A percentile compares a stretch with the other conserved stretches of the same genome.
Conservation (phyloP, 371 early-diverging fungal genomes). For the Catenaria anguillulae region DNA sequence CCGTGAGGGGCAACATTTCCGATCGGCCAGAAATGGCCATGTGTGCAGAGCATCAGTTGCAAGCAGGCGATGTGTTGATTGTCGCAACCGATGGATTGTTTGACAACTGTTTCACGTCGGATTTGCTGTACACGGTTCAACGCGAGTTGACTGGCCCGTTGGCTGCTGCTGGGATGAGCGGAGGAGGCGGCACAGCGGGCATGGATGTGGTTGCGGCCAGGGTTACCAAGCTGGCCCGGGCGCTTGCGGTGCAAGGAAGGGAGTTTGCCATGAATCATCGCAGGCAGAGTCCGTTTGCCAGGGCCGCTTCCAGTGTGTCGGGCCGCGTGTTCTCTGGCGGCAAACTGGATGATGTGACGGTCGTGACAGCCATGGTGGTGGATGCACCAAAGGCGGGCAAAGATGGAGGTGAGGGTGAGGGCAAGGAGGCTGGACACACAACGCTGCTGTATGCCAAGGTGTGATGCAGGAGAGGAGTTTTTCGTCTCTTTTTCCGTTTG, state of each 20-base stretch:
- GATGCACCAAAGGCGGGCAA: background rate
- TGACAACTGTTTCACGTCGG: conserved; percentile 7
- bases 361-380: conserved; percentile 7
- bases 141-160: background rate
- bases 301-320: background rate
- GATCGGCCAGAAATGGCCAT: conserved; percentile 10
- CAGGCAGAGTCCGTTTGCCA: background rate
- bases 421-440: too few relatives aligned
- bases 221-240: background rate
- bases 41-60: conserved; percentile 1
- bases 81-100: conserved; percentile 12
- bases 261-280: background rate
- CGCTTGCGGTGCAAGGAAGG: background rate
- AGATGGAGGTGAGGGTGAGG: too few relatives aligned
- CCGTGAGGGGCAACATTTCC: conserved; percentile 6
- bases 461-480: too few relatives aligned
- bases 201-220: background rate
- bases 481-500: too few relatives aligned
- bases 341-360: conserved; percentile 11
- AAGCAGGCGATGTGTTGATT: conserved; percentile 11
- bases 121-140: conserved; percentile 7
- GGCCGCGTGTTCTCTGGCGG: conserved; percentile 7
- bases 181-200: too few relatives aligned
- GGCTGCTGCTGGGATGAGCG: background rate
- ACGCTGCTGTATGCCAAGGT: too few relatives aligned